Conservation (phyloP, 2,329 filamentous ascomycete genomes). For the Calonectria naviculata region DNA sequence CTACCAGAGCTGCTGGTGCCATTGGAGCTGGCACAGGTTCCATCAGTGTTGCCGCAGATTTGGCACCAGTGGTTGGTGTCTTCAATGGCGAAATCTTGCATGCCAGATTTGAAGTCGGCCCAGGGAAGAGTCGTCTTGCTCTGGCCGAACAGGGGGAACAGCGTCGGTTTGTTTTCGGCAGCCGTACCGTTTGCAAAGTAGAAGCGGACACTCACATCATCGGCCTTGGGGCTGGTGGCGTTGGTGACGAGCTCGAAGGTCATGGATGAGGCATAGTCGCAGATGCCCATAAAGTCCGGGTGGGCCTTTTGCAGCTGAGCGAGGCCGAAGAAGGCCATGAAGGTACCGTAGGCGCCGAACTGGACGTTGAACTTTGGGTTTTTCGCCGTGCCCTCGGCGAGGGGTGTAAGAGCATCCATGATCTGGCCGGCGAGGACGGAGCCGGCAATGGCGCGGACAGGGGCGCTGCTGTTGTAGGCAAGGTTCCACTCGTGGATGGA, state of each 20-base stretch:
- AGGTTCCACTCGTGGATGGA: slow-evolving; percentile 85
- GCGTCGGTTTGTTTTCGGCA: slow-evolving; percentile 59
- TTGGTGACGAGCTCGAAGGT: slow-evolving; percentile 77
- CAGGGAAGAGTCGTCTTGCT: slow-evolving; percentile 69
- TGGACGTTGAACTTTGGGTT: slow-evolving; percentile 61
- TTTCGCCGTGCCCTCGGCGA: slow-evolving; percentile 54
- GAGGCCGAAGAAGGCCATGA: slow-evolving; percentile 73
- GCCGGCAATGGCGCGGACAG: slow-evolving; percentile 68
- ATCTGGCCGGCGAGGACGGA: slow-evolving; percentile 68
- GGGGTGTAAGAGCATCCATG: slow-evolving; percentile 62
- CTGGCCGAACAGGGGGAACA: slow-evolving; percentile 71
- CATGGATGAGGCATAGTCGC: slow-evolving; percentile 88
- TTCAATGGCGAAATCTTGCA: slow-evolving; percentile 75
- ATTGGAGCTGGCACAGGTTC: slow-evolving; percentile 65
- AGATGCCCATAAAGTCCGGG: slow-evolving; percentile 77
- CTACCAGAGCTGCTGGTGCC: slow-evolving; percentile 35
- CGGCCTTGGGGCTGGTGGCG: slow-evolving; percentile 56
- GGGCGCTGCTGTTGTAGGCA: slow-evolving; percentile 82
- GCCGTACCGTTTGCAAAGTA: slow-evolving; percentile 70
- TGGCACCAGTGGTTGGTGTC: slow-evolving; percentile 77
- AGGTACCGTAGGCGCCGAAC: slow-evolving; percentile 71
- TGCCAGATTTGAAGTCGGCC: slow-evolving; percentile 72
- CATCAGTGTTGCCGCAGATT: slow-evolving; percentile 78
- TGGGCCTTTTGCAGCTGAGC: slow-evolving; percentile 62
- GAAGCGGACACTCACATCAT: slow-evolving; percentile 69